Conservation (phyloP, 306 rosid species). For the Malus sylvestris region DNA sequence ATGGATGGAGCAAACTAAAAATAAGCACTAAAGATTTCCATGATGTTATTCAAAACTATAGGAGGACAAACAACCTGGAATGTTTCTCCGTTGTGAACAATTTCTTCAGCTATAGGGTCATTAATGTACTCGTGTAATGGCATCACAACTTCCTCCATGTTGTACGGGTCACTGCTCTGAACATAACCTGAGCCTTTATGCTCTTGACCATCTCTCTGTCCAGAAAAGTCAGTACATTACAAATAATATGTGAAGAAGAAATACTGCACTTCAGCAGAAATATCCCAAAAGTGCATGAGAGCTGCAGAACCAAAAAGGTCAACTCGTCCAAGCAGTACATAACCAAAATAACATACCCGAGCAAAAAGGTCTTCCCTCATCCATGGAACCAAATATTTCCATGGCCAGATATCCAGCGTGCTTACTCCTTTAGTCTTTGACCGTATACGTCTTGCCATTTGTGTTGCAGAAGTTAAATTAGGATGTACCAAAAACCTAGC, state of each 20-base stretch:
- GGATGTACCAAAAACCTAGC: constrained; percentile 98
- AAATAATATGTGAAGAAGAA: constrained; percentile 10
- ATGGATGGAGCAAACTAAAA: background rate
- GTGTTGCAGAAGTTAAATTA: constrained; percentile 76
- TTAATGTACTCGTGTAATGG: constrained; percentile 73
- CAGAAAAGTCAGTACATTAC: constrained; percentile 8
- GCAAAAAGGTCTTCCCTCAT: constrained; percentile 87
- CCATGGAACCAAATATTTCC: constrained; percentile 98
- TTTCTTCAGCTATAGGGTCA: constrained; percentile 60
- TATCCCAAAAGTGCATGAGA: background rate
- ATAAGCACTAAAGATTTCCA: constrained; percentile 10
- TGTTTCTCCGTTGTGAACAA: constrained; percentile 90
- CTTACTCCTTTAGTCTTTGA: constrained; percentile 63
- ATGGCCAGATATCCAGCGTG: constrained; percentile 97
- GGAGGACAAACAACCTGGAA: constrained; percentile 67
- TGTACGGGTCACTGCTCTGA: constrained; percentile 44
- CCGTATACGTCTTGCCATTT: constrained; percentile 58
- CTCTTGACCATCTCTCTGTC: constrained; percentile 62
- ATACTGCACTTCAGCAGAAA: background rate
- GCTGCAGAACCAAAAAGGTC: background rate
- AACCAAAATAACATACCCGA: constrained; percentile 44
- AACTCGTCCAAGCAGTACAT: background rate
- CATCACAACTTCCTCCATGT: constrained; percentile 72
- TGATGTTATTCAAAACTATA: constrained; percentile 1
- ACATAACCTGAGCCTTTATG: constrained; percentile 21